Conservation (phyloP, 169 alveolate genomes). For the Eimeria tenella region DNA sequence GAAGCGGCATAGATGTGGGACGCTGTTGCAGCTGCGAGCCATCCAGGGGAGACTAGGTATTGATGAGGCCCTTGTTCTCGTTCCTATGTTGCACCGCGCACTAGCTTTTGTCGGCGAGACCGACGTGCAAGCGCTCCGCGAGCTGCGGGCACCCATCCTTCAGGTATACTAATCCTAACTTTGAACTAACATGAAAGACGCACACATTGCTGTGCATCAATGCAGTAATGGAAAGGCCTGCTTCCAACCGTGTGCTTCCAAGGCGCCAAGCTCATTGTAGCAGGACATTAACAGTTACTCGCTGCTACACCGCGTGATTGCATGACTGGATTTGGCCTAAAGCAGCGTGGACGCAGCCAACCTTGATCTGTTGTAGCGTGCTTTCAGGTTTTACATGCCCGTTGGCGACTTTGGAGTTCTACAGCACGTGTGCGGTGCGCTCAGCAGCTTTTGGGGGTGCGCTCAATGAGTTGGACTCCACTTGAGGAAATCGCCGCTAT, state of each 20-base stretch:
- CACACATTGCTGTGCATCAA: no score
- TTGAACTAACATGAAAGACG: no score
- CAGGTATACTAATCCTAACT: conserved; percentile 57
- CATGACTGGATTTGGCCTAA: no score
- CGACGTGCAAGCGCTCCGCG: conserved; percentile 36
- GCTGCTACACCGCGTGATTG: no score
- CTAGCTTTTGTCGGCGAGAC: conserved; percentile 18
- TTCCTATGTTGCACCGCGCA: conserved; percentile 67
- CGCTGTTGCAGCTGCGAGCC: conserved; percentile 74
- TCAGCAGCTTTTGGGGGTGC: conserved; percentile 55
- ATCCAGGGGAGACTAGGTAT: conserved; percentile 67
- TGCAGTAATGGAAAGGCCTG: no score
- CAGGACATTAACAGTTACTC: no score
- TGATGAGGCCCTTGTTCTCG: conserved; percentile 75
- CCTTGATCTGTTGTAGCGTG: background rate
- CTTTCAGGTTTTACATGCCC: conserved; percentile 34
- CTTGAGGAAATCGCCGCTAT: conserved; percentile 13
- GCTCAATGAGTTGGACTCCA: conserved; percentile 63
- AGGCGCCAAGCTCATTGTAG: no score
- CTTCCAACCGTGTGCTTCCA: no score
- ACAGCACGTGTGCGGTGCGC: conserved; percentile 29
- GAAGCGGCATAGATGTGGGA: background rate
- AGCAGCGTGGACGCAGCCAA: no score
- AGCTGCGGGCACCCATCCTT: conserved; percentile 35
- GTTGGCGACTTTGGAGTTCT: conserved; percentile 44